These are phyloP conservation scores for Lasiosphaeriaceae sp. DNA, from an alignment of 495 filamentous ascomycete species.

Conservation along the genomic window DNA sequence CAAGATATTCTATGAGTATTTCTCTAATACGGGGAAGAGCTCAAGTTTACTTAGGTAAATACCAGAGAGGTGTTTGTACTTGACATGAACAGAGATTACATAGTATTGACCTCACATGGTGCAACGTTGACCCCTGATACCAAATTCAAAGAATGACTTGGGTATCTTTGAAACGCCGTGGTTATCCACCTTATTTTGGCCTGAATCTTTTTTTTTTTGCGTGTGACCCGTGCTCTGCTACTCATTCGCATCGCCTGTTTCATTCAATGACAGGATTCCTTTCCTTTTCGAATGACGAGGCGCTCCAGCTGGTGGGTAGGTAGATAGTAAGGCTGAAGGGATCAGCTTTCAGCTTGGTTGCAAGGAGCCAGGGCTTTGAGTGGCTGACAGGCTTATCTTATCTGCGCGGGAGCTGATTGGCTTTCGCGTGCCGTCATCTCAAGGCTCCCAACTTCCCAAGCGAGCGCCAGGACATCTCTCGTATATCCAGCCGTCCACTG, in stretches of 20 bases:
- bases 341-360: too few relatives aligned
- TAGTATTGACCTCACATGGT: too few relatives aligned
- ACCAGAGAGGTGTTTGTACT: not conserved
- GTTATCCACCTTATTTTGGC: too few relatives aligned
- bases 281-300: too few relatives aligned
- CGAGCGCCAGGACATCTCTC: too few relatives aligned
- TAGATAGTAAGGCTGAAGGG: not conserved
- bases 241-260: too few relatives aligned
- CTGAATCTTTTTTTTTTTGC: too few relatives aligned
- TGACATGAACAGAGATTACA: too few relatives aligned
- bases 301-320: not conserved
- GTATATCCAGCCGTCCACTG: too few relatives aligned
- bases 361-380: not conserved
- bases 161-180: too few relatives aligned
- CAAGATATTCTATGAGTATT: constrained; percentile 12
- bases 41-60: constrained; percentile 11
- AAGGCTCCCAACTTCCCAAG: not conserved
- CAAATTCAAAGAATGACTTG: not conserved
- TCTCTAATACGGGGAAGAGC: constrained; percentile 7
- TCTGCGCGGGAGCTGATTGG: not conserved
- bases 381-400: not conserved
- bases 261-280: too few relatives aligned
- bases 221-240: too few relatives aligned
- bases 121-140: not conserved
- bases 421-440: not conserved